These are phyloP conservation scores for Penicillium pancosmium DNA, from an alignment of 495 filamentous ascomycete genomes.

Conservation along the genomic window DNA sequence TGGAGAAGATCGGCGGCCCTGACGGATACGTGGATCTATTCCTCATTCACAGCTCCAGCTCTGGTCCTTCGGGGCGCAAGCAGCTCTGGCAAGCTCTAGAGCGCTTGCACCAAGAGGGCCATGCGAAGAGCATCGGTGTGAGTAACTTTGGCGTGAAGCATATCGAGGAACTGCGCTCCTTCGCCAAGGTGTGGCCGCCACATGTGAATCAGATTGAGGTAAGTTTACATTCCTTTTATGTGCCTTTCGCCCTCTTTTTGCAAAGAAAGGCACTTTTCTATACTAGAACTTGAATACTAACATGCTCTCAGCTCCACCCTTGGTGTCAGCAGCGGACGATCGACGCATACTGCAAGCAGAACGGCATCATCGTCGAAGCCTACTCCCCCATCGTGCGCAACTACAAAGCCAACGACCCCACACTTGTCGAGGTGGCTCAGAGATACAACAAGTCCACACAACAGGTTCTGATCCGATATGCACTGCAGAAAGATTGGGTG, in stretches of 20 bases:
- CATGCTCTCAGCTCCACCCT: conserved; percentile 58
- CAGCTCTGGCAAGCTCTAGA: conserved; percentile 70
- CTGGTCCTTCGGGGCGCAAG: conserved; percentile 54
- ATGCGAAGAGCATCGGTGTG: conserved; percentile 65
- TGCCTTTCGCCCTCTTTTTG: neutral
- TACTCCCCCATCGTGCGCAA: conserved; percentile 69
- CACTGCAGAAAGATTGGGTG: conserved; percentile 70
- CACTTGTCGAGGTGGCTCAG: conserved; percentile 52
- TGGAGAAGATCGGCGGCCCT: conserved; percentile 60
- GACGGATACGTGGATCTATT: conserved; percentile 72
- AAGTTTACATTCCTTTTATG: conserved; percentile 13
- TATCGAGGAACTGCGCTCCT: conserved; percentile 63
- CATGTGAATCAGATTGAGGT: conserved; percentile 74
- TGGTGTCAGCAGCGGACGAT: conserved; percentile 67
- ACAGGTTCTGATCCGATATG: conserved; percentile 58
- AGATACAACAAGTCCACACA: conserved; percentile 55
- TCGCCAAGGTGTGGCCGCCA: conserved; percentile 65
- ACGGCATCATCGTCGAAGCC: conserved; percentile 65
- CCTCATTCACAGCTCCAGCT: conserved; percentile 64
- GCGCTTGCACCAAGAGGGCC: conserved; percentile 58
- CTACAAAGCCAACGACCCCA: conserved; percentile 59
- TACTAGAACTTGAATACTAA: neutral
- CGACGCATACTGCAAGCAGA: conserved; percentile 60
- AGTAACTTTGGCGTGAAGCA: conserved; percentile 68
- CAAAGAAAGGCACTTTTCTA: no score